Conservation (phyloP, 2,329 filamentous ascomycete genomes). For the Malbranchea zuffiana region DNA sequence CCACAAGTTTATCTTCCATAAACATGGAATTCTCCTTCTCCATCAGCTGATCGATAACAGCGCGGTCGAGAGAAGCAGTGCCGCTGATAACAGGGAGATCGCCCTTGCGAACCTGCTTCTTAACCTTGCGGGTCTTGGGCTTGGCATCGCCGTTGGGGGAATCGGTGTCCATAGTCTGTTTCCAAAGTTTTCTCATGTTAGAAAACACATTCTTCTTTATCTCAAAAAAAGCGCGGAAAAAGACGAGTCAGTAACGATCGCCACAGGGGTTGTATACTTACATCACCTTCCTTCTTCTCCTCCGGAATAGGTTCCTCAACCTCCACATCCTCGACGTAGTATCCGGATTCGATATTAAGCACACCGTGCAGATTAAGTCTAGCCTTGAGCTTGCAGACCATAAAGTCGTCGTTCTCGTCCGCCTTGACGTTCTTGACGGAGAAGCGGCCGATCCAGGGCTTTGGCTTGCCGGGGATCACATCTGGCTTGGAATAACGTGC, state of each 20-base stretch:
- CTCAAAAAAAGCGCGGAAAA: constrained; percentile 6
- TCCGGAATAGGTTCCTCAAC: constrained; percentile 85
- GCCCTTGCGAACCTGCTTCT: constrained; percentile 98
- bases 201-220: constrained; percentile 16
- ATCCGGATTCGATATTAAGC: constrained; percentile 90
- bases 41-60: constrained; percentile 52
- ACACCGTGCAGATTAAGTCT: constrained; percentile 93
- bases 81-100: constrained; percentile 79
- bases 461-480: constrained; percentile 72
- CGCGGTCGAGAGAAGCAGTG: constrained; percentile 65
- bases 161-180: constrained; percentile 78
- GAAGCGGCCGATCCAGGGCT: constrained; percentile 94
- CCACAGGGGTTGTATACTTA: constrained; percentile 22
- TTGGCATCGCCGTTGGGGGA: constrained; percentile 52
- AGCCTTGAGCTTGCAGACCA: constrained; percentile 99
- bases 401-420: constrained; percentile 88
- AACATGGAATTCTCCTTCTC: constrained; percentile 88
- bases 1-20: constrained; percentile 96
- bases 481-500: constrained; percentile 86
- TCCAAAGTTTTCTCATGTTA: constrained; percentile 19
- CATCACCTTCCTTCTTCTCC: constrained; percentile 55
- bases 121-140: constrained; percentile 85
- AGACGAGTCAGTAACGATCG: constrained; percentile 10
- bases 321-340: constrained; percentile 96
- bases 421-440: constrained; percentile 96